Percentiles rank a stretch among this genome's conserved stretches.
These are phyloP conservation scores for Lachnellula hyalina DNA, from an alignment of 2,329 filamentous ascomycete species.

Conservation along the genomic window DNA sequence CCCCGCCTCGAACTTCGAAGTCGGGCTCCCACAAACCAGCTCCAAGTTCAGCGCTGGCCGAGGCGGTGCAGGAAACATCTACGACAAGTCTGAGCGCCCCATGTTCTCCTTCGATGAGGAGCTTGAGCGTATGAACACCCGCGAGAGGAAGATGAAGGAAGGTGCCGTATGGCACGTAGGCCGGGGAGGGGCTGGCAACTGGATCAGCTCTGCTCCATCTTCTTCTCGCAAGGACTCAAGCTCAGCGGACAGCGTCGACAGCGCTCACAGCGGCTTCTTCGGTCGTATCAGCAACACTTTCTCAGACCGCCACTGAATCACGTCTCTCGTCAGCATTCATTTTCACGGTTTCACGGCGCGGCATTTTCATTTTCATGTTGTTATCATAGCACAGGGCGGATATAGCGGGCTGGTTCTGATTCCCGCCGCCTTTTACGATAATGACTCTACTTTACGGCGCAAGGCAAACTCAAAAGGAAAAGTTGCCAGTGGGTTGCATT, in stretches of 20 bases:
- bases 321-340: not conserved
- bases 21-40: slow-evolving; percentile 22
- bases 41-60: slow-evolving; percentile 27
- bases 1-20: slow-evolving; percentile 27
- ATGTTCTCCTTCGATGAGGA: slow-evolving; percentile 32
- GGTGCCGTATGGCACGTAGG: slow-evolving; percentile 27
- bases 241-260: slow-evolving; percentile 15
- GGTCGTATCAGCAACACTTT: slow-evolving; percentile 21
- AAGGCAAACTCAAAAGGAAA: slow-evolving; percentile 7
- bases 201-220: slow-evolving; percentile 6
- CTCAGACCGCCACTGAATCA: slow-evolving; percentile 15
- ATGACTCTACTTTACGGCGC: slow-evolving; percentile 9
- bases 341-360: slow-evolving; percentile 12
- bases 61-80: slow-evolving; percentile 32
- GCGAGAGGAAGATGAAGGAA: slow-evolving; percentile 24
- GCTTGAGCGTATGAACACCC: slow-evolving; percentile 25
- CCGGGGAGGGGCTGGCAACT: slow-evolving; percentile 30
- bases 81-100: slow-evolving; percentile 21
- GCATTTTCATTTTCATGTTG: slow-evolving; percentile 6
- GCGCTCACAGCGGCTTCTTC: slow-evolving; percentile 21
- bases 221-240: slow-evolving; percentile 22
- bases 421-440: slow-evolving; percentile 3
- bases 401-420: slow-evolving; percentile 12
- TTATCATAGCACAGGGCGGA: slow-evolving; percentile 4
- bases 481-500: slow-evolving; percentile 7